Conservation (phyloP, 768 basidiomycete genomes). For the Crucibulum laeve region DNA sequence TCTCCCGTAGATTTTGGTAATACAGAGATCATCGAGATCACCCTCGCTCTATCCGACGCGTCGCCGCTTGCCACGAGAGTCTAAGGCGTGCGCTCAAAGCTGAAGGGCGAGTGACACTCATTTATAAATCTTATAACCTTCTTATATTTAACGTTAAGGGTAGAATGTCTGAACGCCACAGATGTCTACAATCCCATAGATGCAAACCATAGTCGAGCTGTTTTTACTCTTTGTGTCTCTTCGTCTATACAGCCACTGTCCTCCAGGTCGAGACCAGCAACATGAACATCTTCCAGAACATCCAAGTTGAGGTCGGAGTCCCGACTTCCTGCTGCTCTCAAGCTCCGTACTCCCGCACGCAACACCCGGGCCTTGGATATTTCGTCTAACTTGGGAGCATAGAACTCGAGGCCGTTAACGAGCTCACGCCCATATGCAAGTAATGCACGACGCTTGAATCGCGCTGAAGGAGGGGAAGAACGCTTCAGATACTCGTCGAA, state of each 20-base stretch:
- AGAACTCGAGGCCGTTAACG: conserved; percentile 19
- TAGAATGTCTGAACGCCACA: too few relatives aligned
- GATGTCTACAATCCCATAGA: too few relatives aligned
- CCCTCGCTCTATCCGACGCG: too few relatives aligned
- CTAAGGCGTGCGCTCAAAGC: too few relatives aligned
- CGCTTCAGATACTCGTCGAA: conserved; percentile 9
- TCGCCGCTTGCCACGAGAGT: too few relatives aligned
- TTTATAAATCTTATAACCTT: too few relatives aligned
- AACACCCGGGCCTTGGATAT: conserved; percentile 11
- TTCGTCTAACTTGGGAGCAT: conserved; percentile 14
- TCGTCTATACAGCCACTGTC: background rate
- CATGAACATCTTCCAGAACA: background rate
- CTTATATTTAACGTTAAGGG: too few relatives aligned
- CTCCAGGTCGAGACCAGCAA: background rate
- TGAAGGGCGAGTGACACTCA: too few relatives aligned
- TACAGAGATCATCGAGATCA: too few relatives aligned
- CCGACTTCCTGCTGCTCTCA: conserved; percentile 14
- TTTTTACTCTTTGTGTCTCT: too few relatives aligned
- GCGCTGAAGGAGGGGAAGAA: conserved; percentile 6
- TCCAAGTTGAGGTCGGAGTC: conserved; percentile 1
- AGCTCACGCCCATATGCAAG: conserved; percentile 24
- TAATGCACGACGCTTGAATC: conserved; percentile 16
- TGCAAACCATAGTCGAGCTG: too few relatives aligned
- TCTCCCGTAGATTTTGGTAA: too few relatives aligned
- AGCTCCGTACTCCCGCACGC: conserved; percentile 13